A percentile compares a stretch with the other conserved stretches of the same genome.
Conservation (phyloP, 305 asterid genomes). For the Solanum hybrid region DNA sequence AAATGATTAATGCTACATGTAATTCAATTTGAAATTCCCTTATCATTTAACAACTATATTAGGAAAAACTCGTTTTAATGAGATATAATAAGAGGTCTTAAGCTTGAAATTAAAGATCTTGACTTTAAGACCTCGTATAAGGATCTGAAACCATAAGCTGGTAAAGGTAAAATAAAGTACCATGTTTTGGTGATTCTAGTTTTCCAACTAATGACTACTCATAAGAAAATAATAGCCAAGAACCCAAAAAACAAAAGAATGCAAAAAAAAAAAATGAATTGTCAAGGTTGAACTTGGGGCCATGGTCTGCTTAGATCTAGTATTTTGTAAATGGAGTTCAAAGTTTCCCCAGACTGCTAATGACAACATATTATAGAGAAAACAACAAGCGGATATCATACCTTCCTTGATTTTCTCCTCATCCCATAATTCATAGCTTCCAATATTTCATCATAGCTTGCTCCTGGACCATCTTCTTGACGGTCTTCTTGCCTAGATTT, state of each 20-base stretch:
- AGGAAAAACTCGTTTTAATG: background rate
- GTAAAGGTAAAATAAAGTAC: background rate
- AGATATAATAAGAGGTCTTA: background rate
- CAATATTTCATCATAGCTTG: slow-evolving; percentile 55
- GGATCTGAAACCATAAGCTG: background rate
- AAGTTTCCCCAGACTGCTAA: background rate
- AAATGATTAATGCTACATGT: background rate
- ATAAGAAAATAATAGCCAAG: background rate
- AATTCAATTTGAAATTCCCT: background rate
- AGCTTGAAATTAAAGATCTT: background rate
- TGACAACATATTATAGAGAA: background rate
- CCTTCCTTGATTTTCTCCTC: slow-evolving; percentile 62
- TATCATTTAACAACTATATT: background rate
- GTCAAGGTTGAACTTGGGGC: background rate
- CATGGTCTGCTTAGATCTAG: background rate
- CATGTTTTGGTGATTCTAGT: background rate
- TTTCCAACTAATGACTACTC: background rate
- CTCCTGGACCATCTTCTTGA: slow-evolving; percentile 47
- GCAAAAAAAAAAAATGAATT: background rate
- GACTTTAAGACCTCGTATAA: background rate
- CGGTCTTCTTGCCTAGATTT: slow-evolving; percentile 29
- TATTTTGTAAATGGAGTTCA: background rate
- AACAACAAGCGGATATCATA: slow-evolving; percentile 8
- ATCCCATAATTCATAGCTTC: slow-evolving; percentile 57
- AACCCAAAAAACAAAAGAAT: background rate